phyloP scores from a whole-genome alignment of 352 stramenopile genomes.

The Pelagophyceae sp. region DNA sequence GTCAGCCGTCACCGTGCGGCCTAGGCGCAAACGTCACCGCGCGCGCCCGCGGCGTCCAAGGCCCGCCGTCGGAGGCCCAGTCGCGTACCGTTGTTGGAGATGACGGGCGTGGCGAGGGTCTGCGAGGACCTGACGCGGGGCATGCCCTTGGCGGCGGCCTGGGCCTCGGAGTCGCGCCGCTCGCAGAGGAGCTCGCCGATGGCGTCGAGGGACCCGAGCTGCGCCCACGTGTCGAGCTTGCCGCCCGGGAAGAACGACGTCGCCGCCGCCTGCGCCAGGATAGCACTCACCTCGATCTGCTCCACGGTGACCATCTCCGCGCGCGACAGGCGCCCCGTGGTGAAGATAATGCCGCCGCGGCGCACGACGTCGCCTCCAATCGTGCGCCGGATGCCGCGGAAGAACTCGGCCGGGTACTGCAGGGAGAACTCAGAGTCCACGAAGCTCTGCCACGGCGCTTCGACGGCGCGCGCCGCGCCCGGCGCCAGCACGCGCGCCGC shows the following conservation, averaged over 20 bases:
- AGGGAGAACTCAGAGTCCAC: slow-evolving; percentile 1
- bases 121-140: neutral
- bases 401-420: slow-evolving; percentile 2
- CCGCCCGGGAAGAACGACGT: neutral
- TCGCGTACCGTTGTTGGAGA: neutral
- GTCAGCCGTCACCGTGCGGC: neutral
- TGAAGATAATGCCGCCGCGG: slow-evolving; percentile 15
- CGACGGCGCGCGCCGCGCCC: too few relatives aligned
- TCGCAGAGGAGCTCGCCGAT: slow-evolving; percentile 4
- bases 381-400: slow-evolving; percentile 5
- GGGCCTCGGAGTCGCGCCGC: slow-evolving; percentile 3
- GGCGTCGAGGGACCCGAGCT: slow-evolving; percentile 2
- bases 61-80: neutral
- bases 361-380: slow-evolving; percentile 15
- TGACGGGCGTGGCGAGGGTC: neutral
- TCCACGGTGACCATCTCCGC: slow-evolving; percentile 13
- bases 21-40: neutral
- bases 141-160: neutral
- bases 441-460: neutral
- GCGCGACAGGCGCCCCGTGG: neutral
- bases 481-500: too few relatives aligned
- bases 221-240: neutral
- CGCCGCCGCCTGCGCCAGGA: neutral
- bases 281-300: neutral
- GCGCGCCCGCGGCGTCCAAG: neutral